A percentile compares a stretch with the other conserved stretches of the same genome.
These are phyloP conservation scores for Rosa chinensis DNA, from an alignment of 306 rosid species.

Conservation along the genomic window DNA sequence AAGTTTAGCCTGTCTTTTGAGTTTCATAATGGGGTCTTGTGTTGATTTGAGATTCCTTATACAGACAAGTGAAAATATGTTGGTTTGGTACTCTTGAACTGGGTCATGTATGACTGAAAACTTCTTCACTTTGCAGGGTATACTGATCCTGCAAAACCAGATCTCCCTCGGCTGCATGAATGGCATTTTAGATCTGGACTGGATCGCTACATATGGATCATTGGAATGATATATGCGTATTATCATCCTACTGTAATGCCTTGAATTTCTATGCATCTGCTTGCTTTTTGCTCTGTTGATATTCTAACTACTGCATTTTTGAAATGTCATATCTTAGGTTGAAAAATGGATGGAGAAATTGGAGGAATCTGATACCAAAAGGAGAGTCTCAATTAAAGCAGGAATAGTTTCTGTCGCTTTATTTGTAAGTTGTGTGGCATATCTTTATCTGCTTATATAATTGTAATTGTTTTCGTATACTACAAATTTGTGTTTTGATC, in stretches of 20 bases:
- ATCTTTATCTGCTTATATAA: constrained; percentile 12
- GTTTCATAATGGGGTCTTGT: not conserved
- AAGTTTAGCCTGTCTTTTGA: not conserved
- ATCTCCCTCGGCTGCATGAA: constrained; percentile 82
- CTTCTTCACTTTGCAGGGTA: constrained; percentile 54
- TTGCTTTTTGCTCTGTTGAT: constrained; percentile 20
- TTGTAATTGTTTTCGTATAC: constrained; percentile 15
- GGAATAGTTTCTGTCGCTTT: constrained; percentile 59
- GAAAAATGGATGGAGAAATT: constrained; percentile 98
- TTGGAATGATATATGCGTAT: constrained; percentile 98
- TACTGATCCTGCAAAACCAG: constrained; percentile 96
- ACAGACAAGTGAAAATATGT: not conserved
- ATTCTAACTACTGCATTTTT: constrained; percentile 15
- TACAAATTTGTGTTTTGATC: constrained; percentile 21
- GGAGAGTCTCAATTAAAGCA: constrained; percentile 78
- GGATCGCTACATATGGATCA: constrained; percentile 97
- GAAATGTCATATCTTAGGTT: constrained; percentile 53
- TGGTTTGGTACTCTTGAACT: constrained; percentile 2
- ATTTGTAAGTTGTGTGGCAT: constrained; percentile 56
- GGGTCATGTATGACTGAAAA: constrained; percentile 15
- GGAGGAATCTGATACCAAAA: constrained; percentile 89
- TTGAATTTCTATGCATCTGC: constrained; percentile 26
- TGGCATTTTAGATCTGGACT: constrained; percentile 99
- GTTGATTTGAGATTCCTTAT: not conserved
- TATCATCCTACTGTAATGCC: constrained; percentile 86